These are phyloP conservation scores for Fusarium continuum DNA, from an alignment of 2,329 filamentous ascomycete species.

Conservation along the genomic window DNA sequence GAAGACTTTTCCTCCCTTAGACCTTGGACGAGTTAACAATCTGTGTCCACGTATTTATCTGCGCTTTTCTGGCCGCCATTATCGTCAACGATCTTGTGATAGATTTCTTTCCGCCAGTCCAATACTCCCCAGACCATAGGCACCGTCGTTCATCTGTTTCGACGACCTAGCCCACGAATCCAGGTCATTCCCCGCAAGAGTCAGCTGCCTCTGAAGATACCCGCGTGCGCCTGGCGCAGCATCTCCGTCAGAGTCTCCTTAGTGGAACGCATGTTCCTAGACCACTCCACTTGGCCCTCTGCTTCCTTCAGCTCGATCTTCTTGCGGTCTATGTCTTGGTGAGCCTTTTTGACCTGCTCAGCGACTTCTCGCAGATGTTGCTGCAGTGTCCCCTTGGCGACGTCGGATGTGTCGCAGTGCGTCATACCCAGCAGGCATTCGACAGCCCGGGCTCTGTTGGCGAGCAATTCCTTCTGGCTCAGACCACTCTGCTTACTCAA, in stretches of 20 bases:
- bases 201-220: not conserved
- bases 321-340: not conserved
- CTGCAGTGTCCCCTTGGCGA: not conserved
- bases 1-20: not conserved
- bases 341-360: not conserved
- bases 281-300: not conserved
- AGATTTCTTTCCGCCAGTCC: not conserved
- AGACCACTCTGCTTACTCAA: too few relatives aligned
- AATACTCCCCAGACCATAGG: not conserved
- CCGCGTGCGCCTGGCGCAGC: not conserved
- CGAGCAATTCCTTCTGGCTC: not conserved
- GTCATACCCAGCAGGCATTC: not conserved
- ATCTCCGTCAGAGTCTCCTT: not conserved
- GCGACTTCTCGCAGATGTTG: not conserved
- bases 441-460: too few relatives aligned
- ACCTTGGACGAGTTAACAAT: not conserved
- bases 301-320: not conserved
- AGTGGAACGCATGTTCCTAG: not conserved
- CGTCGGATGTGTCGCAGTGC: not conserved
- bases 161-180: not conserved
- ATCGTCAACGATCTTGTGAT: not conserved
- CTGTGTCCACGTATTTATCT: not conserved
- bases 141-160: not conserved
- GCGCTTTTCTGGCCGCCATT: not conserved
- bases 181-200: not conserved